A percentile compares a stretch with the other conserved stretches of the same genome.
phyloP scores from a whole-genome alignment of 2,329 filamentous ascomycete genomes.

The Rhinocladiella mackenziei region DNA sequence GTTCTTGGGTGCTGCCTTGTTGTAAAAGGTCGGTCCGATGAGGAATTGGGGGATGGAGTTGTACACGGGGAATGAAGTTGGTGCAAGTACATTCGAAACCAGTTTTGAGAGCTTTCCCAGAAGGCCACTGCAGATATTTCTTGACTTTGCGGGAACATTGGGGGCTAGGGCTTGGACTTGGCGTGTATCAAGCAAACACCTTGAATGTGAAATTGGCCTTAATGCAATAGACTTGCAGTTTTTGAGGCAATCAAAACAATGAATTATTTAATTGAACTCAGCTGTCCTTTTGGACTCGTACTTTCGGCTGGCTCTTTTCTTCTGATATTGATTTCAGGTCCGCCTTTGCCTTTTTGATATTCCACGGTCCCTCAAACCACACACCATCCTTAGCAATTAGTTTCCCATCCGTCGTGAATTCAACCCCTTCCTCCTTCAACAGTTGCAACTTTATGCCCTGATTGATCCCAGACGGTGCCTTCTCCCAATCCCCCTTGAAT shows the following conservation, averaged over 20 bases:
- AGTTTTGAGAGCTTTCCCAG: conserved; percentile 1
- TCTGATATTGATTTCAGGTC: conserved; percentile 1
- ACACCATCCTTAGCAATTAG: conserved; percentile 16
- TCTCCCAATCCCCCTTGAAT: conserved; percentile 48
- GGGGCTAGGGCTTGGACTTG: conserved; percentile 4
- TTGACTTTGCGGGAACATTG: conserved; percentile 11
- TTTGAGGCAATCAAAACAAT: conserved; percentile 1
- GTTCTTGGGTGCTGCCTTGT: conserved; percentile 50
- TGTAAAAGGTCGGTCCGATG: too few species aligned
- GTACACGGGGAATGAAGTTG: conserved; percentile 1
- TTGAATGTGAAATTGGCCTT: conserved; percentile 15
- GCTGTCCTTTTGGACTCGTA: background rate
- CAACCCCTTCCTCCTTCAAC: conserved; percentile 36
- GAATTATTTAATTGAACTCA: background rate
- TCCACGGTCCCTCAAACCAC: conserved; percentile 26
- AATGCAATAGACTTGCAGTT: conserved; percentile 19
- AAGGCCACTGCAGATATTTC: too few species aligned
- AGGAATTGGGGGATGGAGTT: background rate
- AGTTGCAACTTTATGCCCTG: conserved; percentile 38
- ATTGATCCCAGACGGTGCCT: conserved; percentile 44
- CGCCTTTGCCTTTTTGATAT: conserved; percentile 3
- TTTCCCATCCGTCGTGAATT: conserved; percentile 33
- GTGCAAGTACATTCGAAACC: conserved; percentile 3
- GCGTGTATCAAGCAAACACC: conserved; percentile 9
- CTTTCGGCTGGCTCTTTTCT: background rate